Percentiles rank a stretch among this genome's conserved stretches.
Evolutionary conservation across 1,139 yeast species (phyloP).

Genomic region (Zygoascus hellenicus): DNA sequence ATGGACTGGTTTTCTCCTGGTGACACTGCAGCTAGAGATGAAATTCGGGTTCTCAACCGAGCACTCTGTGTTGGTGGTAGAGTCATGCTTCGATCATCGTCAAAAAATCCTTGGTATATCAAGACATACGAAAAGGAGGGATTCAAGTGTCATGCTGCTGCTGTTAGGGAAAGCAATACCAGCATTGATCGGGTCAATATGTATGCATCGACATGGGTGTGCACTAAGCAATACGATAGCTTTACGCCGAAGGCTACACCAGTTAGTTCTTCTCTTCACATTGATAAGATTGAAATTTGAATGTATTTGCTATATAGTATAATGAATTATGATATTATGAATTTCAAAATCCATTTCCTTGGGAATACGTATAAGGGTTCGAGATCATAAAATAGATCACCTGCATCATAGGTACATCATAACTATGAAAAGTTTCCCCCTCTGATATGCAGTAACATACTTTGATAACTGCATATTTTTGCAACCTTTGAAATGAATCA

Average conservation of each 20-base stretch:
- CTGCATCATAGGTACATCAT: no score
- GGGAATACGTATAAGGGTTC: no score
- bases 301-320: no score
- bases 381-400: no score
- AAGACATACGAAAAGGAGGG: constrained; percentile 61
- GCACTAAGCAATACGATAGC: constrained; percentile 42
- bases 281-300: constrained; percentile 11
- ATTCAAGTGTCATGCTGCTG: constrained; percentile 62
- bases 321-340: no score
- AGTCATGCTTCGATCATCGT: constrained; percentile 72
- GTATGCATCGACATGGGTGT: constrained; percentile 87
- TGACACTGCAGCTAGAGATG: constrained; percentile 58
- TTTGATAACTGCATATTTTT: no score
- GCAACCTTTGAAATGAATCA: neutral
- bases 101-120: constrained; percentile 73
- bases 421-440: no score
- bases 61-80: constrained; percentile 66
- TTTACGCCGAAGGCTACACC: constrained; percentile 6
- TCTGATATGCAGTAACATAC: no score
- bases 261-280: neutral
- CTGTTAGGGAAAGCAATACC: constrained; percentile 53
- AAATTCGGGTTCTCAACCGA: constrained; percentile 56
- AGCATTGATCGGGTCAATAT: constrained; percentile 76
- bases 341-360: no score
- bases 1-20: constrained; percentile 76